phyloP scores from a whole-genome alignment of 352 stramenopile genomes.

The Phytophthora sp. region DNA sequence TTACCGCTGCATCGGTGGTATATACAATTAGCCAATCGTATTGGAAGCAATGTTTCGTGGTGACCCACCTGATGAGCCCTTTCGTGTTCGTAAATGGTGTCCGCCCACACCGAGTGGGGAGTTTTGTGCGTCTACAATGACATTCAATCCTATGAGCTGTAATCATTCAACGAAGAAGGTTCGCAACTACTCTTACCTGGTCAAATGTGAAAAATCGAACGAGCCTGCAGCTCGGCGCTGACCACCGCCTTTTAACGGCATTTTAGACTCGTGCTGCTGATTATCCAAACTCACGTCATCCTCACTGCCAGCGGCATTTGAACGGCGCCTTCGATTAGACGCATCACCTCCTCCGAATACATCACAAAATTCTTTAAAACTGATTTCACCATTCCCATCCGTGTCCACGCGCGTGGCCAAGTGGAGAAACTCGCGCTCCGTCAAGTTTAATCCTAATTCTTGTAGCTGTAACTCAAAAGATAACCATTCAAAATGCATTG shows the following conservation, averaged over 20 bases:
- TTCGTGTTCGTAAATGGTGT: constrained; percentile 48
- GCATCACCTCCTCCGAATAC: constrained; percentile 28
- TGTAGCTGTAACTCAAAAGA: constrained; percentile 38
- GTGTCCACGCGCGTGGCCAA: constrained; percentile 45
- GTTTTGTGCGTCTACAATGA: constrained; percentile 34
- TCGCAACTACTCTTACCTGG: constrained; percentile 22
- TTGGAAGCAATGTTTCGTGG: not conserved
- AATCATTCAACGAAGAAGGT: no score
- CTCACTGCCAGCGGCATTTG: not conserved
- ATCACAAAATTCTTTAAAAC: constrained; percentile 63
- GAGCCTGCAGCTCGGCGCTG: constrained; percentile 20
- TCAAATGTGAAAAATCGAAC: constrained; percentile 58
- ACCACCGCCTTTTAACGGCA: constrained; percentile 2
- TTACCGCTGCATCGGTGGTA: constrained; percentile 5
- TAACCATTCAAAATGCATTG: not conserved
- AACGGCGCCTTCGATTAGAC: constrained; percentile 1
- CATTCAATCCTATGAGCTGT: not conserved
- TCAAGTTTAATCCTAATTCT: constrained; percentile 55
- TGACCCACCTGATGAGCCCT: constrained; percentile 32
- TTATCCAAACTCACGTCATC: constrained; percentile 6
- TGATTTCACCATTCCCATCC: constrained; percentile 59
- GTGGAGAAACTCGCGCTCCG: constrained; percentile 53
- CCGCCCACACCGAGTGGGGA: constrained; percentile 46
- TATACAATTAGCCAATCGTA: not conserved
- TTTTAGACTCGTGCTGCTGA: not conserved